Percentiles rank a stretch among this genome's conserved stretches.
Conservation (phyloP, 2,329 filamentous ascomycete genomes). For the Botrytis deweyae region DNA sequence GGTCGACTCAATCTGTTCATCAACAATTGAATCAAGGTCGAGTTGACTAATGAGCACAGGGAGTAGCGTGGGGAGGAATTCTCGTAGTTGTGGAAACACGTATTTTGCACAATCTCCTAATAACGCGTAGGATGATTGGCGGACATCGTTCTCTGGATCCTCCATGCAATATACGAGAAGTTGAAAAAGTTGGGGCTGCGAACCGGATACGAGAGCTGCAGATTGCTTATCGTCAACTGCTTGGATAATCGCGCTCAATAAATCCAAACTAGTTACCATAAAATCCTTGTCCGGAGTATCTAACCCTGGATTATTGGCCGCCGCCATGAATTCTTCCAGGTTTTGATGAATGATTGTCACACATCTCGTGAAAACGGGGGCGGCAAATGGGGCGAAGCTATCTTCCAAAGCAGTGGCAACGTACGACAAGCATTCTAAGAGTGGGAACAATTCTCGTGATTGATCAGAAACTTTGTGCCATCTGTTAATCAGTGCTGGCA, state of each 20-base stretch:
- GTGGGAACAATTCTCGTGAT: slow-evolving; percentile 87
- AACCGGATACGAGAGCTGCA: slow-evolving; percentile 70
- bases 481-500: slow-evolving; percentile 86
- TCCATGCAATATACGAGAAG: slow-evolving; percentile 90
- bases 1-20: slow-evolving; percentile 78
- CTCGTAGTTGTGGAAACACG: slow-evolving; percentile 77
- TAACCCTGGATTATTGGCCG: slow-evolving; percentile 62
- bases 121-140: slow-evolving; percentile 92
- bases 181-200: slow-evolving; percentile 85
- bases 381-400: slow-evolving; percentile 80
- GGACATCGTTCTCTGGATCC: slow-evolving; percentile 85
- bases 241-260: slow-evolving; percentile 90
- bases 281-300: slow-evolving; percentile 96
- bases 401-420: slow-evolving; percentile 83
- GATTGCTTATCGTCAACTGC: slow-evolving; percentile 74
- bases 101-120: slow-evolving; percentile 94
- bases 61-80: slow-evolving; percentile 70
- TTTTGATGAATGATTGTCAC: slow-evolving; percentile 90
- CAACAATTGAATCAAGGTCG: slow-evolving; percentile 72
- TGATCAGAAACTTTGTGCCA: slow-evolving; percentile 87
- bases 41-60: slow-evolving; percentile 84
- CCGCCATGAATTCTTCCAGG: slow-evolving; percentile 74
- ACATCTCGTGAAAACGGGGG: slow-evolving; percentile 83
- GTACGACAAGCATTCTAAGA: slow-evolving; percentile 95
- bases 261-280: slow-evolving; percentile 88